Conservation (phyloP, 2,329 filamentous ascomycete species). For the Bipolaris gigantea region DNA sequence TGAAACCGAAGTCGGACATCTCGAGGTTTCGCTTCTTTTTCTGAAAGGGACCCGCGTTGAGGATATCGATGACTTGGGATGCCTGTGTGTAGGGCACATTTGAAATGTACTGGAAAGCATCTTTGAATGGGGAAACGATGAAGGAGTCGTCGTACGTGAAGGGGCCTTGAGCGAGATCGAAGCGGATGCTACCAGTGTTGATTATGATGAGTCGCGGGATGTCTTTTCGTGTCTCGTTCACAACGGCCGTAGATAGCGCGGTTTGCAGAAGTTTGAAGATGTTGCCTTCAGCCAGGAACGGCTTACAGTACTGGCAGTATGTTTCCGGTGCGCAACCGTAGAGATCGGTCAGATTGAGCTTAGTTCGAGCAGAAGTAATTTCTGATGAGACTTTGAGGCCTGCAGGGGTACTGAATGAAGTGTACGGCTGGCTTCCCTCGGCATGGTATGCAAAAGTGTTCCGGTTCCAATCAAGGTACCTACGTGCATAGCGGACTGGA, state of each 20-base stretch:
- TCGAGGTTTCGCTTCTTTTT: slow-evolving; percentile 40
- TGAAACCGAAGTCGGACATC: slow-evolving; percentile 43
- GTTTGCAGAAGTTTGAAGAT: slow-evolving; percentile 59
- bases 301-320: slow-evolving; percentile 61
- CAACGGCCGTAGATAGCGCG: slow-evolving; percentile 56
- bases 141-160: slow-evolving; percentile 60
- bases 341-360: slow-evolving; percentile 59
- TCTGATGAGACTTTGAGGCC: slow-evolving; percentile 53
- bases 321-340: slow-evolving; percentile 64
- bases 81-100: slow-evolving; percentile 56
- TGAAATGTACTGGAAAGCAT: slow-evolving; percentile 58
- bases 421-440: slow-evolving; percentile 50
- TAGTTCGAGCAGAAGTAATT: slow-evolving; percentile 55
- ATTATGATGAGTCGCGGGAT: slow-evolving; percentile 60
- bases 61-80: slow-evolving; percentile 42
- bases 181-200: slow-evolving; percentile 64
- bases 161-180: slow-evolving; percentile 64
- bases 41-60: slow-evolving; percentile 50
- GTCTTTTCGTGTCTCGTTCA: slow-evolving; percentile 55
- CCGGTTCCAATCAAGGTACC: slow-evolving; percentile 71
- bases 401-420: slow-evolving; percentile 53
- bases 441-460: slow-evolving; percentile 67
- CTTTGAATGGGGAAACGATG: slow-evolving; percentile 60
- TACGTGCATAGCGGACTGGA: slow-evolving; percentile 56
- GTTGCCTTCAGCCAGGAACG: slow-evolving; percentile 56